A percentile compares a stretch with the other conserved stretches of the same genome.
phyloP scores from a whole-genome alignment of 306 rosid species.

The Dryas alaskensis region DNA sequence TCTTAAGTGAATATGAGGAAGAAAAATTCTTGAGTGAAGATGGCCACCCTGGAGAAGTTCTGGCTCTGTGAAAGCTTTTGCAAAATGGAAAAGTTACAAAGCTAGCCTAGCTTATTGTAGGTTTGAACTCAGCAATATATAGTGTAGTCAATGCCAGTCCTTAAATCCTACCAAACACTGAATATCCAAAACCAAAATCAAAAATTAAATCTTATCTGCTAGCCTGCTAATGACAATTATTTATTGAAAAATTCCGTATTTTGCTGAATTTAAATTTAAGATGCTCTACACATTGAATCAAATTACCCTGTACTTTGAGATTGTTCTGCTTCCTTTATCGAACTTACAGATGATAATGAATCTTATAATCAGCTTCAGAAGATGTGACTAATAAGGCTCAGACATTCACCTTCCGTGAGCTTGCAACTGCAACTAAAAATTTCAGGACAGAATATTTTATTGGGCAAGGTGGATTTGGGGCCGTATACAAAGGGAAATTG shows the following conservation, averaged over 20 bases:
- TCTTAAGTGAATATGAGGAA: no score
- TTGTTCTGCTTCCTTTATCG: neutral
- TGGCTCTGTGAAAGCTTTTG: no score
- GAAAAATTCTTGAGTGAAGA: no score
- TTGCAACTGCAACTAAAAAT: constrained; percentile 59
- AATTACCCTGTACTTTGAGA: neutral
- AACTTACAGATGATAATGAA: constrained; percentile 6
- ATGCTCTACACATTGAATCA: neutral
- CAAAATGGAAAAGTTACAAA: no score
- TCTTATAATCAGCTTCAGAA: constrained; percentile 17
- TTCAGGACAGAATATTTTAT: constrained; percentile 49
- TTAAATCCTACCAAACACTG: no score
- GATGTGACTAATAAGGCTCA: constrained; percentile 23
- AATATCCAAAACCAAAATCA: no score
- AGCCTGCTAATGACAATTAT: no score
- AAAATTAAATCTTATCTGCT: neutral
- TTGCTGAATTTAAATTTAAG: neutral
- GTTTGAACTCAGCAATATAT: no score
- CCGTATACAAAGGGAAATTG: constrained; percentile 58
- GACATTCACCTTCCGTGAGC: constrained; percentile 56
- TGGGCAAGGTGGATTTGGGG: constrained; percentile 81
- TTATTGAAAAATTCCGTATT: neutral
- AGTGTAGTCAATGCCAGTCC: no score
- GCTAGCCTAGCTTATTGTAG: neutral
- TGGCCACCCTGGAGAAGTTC: no score